These are phyloP conservation scores for Candida frijolesensis DNA, from an alignment of 1,139 yeast genomes.

Conservation along the genomic window DNA sequence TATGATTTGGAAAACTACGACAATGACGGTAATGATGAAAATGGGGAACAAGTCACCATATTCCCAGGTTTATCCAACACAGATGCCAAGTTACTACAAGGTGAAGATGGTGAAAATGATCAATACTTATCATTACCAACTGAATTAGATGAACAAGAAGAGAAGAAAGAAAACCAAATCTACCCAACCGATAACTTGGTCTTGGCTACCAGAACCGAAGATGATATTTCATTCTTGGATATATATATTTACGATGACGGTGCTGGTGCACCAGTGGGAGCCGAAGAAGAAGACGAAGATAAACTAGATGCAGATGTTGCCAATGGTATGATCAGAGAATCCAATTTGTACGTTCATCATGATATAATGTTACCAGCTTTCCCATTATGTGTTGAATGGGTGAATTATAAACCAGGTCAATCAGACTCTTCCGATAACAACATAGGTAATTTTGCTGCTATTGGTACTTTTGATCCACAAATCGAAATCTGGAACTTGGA, in stretches of 20 bases:
- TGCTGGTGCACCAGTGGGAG: constrained; percentile 73
- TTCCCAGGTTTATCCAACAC: constrained; percentile 69
- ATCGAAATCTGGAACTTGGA: constrained; percentile 97
- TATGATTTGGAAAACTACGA: constrained; percentile 87
- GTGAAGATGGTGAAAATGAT: constrained; percentile 45
- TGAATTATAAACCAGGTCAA: constrained; percentile 66
- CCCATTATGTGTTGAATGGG: constrained; percentile 96
- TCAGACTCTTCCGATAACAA: constrained; percentile 31
- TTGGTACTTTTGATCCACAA: constrained; percentile 97
- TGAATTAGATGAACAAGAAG: constrained; percentile 66
- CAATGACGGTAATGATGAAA: constrained; percentile 54
- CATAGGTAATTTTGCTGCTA: constrained; percentile 89
- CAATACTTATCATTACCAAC: constrained; percentile 78
- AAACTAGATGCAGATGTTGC: constrained; percentile 66
- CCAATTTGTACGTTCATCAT: constrained; percentile 88
- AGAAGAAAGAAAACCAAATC: constrained; percentile 80
- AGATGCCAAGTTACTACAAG: constrained; percentile 52
- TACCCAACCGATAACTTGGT: constrained; percentile 89
- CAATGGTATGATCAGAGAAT: constrained; percentile 68
- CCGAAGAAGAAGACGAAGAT: constrained; percentile 65
- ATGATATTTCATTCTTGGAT: constrained; percentile 88
- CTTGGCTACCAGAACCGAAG: constrained; percentile 93
- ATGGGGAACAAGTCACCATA: constrained; percentile 58
- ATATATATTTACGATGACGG: constrained; percentile 95
- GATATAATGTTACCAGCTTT: constrained; percentile 96